A percentile compares a stretch with the other conserved stretches of the same genome.
Conservation (phyloP, 2,329 filamentous ascomycete genomes). For the Tolypocladium amazonense region DNA sequence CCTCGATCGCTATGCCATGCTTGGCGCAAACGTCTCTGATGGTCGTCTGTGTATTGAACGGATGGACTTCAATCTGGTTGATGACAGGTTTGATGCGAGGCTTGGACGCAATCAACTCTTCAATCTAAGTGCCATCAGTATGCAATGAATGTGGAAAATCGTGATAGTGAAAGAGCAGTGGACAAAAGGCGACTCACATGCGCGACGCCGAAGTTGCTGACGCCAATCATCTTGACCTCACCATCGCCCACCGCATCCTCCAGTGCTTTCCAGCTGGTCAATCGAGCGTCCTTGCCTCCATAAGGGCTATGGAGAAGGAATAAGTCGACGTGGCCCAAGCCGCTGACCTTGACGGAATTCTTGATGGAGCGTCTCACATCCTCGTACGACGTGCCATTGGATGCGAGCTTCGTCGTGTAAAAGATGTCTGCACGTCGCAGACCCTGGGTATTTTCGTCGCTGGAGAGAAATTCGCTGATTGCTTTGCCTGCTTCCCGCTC, state of each 20-base stretch:
- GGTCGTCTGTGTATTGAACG: constrained; percentile 63
- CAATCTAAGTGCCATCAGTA: constrained; percentile 33
- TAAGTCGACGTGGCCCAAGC: constrained; percentile 65
- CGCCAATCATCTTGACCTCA: constrained; percentile 60
- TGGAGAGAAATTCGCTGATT: constrained; percentile 45
- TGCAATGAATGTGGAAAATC: not conserved
- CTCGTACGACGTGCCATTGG: constrained; percentile 55
- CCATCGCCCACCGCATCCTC: constrained; percentile 66
- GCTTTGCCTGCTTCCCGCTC: constrained; percentile 59
- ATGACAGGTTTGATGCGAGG: constrained; percentile 56
- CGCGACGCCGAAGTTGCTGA: constrained; percentile 68
- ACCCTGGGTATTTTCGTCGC: constrained; percentile 33
- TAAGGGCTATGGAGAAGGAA: constrained; percentile 74
- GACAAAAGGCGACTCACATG: constrained; percentile 41
- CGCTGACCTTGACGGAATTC: constrained; percentile 51
- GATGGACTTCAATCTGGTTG: constrained; percentile 76
- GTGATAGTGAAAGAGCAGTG: too few species aligned
- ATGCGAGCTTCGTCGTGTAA: constrained; percentile 70
- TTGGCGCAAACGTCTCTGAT: constrained; percentile 57
- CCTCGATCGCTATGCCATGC: constrained; percentile 61
- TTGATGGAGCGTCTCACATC: constrained; percentile 55
- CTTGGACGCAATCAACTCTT: constrained; percentile 55
- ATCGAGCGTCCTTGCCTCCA: constrained; percentile 55
- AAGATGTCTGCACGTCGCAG: constrained; percentile 61
- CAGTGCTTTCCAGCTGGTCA: constrained; percentile 66